Evolutionary conservation across 306 rosid genomes (phyloP).

Genomic region (Abrus pulchellus): DNA sequence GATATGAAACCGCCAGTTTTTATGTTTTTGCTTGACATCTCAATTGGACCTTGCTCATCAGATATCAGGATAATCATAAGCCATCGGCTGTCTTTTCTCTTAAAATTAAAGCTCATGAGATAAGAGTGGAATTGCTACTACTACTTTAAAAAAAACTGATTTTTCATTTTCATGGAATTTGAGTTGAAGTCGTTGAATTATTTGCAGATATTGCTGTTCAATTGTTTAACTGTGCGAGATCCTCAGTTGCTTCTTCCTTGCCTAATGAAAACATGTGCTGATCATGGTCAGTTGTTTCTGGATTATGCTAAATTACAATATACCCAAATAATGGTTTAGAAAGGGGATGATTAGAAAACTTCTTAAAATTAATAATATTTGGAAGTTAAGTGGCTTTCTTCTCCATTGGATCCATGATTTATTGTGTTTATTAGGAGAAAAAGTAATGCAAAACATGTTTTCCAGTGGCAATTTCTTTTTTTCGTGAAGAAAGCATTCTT

Average conservation of each 20-base stretch:
- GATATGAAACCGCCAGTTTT: neutral
- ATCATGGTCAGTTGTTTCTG: slow-evolving; percentile 69
- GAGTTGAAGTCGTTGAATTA: slow-evolving; percentile 42
- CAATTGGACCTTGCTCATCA: neutral
- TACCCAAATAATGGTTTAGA: slow-evolving; percentile 29
- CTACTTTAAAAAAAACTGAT: slow-evolving; percentile 20
- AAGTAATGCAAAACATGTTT: slow-evolving; percentile 9
- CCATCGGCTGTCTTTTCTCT: neutral
- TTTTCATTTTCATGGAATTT: slow-evolving; percentile 38
- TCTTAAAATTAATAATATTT: slow-evolving; percentile 15
- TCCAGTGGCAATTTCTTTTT: neutral
- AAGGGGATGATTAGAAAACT: neutral
- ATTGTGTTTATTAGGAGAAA: neutral
- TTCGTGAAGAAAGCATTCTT: slow-evolving; percentile 14
- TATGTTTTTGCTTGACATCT: slow-evolving; percentile 34
- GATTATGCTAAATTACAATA: slow-evolving; percentile 6
- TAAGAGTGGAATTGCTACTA: slow-evolving; percentile 8
- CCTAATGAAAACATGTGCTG: slow-evolving; percentile 86
- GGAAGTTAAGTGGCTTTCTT: neutral
- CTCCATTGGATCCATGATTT: neutral
- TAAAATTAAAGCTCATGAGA: neutral
- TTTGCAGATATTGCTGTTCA: slow-evolving; percentile 90
- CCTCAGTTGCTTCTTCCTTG: slow-evolving; percentile 89
- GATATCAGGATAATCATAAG: slow-evolving; percentile 1
- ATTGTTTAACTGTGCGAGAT: slow-evolving; percentile 93